These are phyloP conservation scores for Arxiozyma slooffiae DNA, from an alignment of 1,139 yeast species.

Conservation along the genomic window DNA sequence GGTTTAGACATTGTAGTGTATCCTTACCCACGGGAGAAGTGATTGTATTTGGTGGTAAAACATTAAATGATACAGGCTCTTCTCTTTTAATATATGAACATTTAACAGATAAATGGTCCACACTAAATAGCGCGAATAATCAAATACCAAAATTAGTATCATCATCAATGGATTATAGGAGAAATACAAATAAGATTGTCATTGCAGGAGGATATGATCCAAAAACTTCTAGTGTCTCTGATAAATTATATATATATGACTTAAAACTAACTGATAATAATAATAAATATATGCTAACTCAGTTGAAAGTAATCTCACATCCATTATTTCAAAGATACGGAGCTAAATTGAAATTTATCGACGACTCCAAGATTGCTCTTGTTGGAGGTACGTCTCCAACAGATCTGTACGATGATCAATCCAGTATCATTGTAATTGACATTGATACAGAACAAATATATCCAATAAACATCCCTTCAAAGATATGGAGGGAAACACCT, in stretches of 20 bases:
- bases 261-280: background rate
- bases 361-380: conserved; percentile 33
- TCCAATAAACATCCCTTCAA: conserved; percentile 30
- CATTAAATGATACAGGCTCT: conserved; percentile 32
- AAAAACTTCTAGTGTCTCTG: conserved; percentile 19
- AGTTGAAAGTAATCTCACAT: conserved; percentile 9
- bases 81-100: conserved; percentile 17
- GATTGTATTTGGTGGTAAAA: conserved; percentile 47
- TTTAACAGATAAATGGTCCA: background rate
- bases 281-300: conserved; percentile 6
- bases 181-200: conserved; percentile 8
- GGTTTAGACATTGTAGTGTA: conserved; percentile 49
- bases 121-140: background rate
- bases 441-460: conserved; percentile 18
- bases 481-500: conserved; percentile 33
- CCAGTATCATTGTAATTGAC: conserved; percentile 35
- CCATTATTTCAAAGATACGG: conserved; percentile 41
- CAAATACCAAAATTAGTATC: conserved; percentile 6
- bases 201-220: conserved; percentile 19
- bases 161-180: conserved; percentile 13
- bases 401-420: conserved; percentile 33
- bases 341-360: conserved; percentile 30
- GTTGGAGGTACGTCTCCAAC: conserved; percentile 53
- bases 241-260: conserved; percentile 14
- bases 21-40: conserved; percentile 31